Evolutionary conservation across 805 yeast genomes (phyloP), one percentile per base, ranked within the genome.

Genomic region (Soucietia sequanensis): DNA sequence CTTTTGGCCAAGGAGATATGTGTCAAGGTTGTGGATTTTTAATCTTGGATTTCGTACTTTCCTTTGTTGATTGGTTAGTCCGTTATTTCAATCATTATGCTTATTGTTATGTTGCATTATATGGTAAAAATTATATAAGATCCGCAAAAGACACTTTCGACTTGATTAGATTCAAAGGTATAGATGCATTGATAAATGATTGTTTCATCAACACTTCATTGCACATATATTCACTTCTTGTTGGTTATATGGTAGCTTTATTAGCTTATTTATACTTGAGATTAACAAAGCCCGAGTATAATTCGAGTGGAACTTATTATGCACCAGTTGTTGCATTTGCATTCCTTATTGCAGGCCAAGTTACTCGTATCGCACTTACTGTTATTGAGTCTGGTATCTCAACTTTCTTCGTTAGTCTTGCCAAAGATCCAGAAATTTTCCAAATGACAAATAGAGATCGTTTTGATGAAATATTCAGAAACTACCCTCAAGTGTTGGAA

Each of bases 11-110:
- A 21, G 79, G 79, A 23, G 75, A 76, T 27, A 53, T 70, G 15
- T 68, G 76, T 51, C 75, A 75, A 7, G 78, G 76, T 9, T 65
- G 80, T 43, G 68, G 75, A 3, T 65, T 72, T 36, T 57, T 80
- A 26, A 58, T 80, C 26, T 51, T 84, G 23, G 81, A 82, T 38
- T 70, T 81, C 52, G 50, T 84, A 18, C 58, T 87, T 27, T 74
- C 81, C 4, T 60, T 84, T 13, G 49, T 90, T 17, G 86, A 86
- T 46, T 86, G 96, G 93, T 42, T 83, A 31, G 84, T 85, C 15
- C 72, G 80, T 40, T 89, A 86, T 70, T 89, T 90, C 68, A 88
- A 90, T 62, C 91, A 84, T 55, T 90, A 87, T 54, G 95, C 96
- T 5, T 86, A 84, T 56, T 81, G 93, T 19, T 87, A 81, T 52